Conservation (phyloP, 306 rosid genomes). For the Rubus idaeus region DNA sequence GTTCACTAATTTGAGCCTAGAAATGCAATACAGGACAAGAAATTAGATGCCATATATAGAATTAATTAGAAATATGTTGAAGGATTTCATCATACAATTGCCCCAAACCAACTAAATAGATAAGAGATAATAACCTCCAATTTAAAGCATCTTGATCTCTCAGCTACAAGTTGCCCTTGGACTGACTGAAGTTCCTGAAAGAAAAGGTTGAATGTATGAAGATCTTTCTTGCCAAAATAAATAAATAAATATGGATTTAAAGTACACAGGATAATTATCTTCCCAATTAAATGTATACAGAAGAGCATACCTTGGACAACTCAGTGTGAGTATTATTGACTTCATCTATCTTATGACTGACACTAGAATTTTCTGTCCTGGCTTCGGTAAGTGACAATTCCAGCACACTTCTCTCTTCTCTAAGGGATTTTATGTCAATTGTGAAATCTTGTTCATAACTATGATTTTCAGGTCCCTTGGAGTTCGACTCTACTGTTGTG, state of each 20-base stretch:
- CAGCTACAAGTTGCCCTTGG: conserved; percentile 85
- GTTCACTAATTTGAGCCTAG: conserved; percentile 87
- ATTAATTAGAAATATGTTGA: background rate
- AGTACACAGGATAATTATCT: conserved; percentile 2
- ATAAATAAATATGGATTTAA: background rate
- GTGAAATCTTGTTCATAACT: conserved; percentile 34
- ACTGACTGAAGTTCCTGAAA: conserved; percentile 90
- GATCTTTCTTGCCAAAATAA: conserved; percentile 6
- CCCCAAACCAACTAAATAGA: conserved; percentile 8
- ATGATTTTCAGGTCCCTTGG: conserved; percentile 41
- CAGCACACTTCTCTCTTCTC: conserved; percentile 56
- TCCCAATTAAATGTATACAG: conserved; percentile 14
- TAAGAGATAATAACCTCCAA: conserved; percentile 58
- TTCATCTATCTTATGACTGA: conserved; percentile 64
- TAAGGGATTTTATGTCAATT: conserved; percentile 46
- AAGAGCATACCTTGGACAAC: conserved; percentile 70
- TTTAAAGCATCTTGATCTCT: conserved; percentile 95
- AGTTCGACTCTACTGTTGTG: conserved; percentile 38
- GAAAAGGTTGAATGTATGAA: conserved; percentile 28
- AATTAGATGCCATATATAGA: background rate
- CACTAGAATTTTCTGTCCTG: conserved; percentile 60
- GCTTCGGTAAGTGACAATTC: conserved; percentile 62
- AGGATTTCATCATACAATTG: background rate
- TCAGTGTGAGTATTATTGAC: conserved; percentile 70
- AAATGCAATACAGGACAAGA: conserved; percentile 22